phyloP scores from a whole-genome alignment of 768 basidiomycete species.

The Gymnopilus dilepis region DNA sequence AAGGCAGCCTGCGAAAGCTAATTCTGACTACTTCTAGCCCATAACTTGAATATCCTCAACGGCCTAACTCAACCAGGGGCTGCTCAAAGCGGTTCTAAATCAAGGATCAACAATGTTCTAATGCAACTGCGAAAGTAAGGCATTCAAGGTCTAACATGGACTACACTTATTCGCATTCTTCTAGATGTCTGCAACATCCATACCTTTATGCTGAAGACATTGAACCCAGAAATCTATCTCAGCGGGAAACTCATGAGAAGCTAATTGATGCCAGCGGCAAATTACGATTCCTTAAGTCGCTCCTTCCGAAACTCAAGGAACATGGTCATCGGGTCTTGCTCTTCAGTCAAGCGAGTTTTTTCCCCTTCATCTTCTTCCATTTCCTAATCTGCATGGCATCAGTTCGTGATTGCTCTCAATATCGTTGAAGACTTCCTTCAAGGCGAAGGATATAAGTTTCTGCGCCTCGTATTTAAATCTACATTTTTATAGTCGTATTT shows the following conservation, averaged over 20 bases:
- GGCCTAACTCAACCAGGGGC: conserved; percentile 55
- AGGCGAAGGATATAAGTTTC: conserved; percentile 80
- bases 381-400: conserved; percentile 5
- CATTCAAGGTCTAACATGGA: neutral
- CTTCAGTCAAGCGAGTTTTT: conserved; percentile 88
- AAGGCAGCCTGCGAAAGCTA: conserved; percentile 12
- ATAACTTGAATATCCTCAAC: conserved; percentile 71
- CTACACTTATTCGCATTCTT: neutral
- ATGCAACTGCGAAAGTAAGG: conserved; percentile 88
- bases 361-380: neutral
- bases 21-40: conserved; percentile 55
- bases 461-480: conserved; percentile 65
- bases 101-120: conserved; percentile 78
- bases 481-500: neutral
- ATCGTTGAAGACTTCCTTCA: conserved; percentile 87
- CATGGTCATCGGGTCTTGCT: conserved; percentile 88
- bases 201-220: conserved; percentile 84
- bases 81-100: conserved; percentile 45
- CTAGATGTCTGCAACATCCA: conserved; percentile 89
- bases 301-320: conserved; percentile 84
- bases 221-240: conserved; percentile 67
- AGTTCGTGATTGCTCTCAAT: conserved; percentile 90
- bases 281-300: conserved; percentile 71
- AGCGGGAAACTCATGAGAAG: conserved; percentile 72
- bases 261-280: conserved; percentile 88